phyloP scores from a whole-genome alignment of 2,329 filamentous ascomycete genomes.

The Aquanectria penicillioides region DNA sequence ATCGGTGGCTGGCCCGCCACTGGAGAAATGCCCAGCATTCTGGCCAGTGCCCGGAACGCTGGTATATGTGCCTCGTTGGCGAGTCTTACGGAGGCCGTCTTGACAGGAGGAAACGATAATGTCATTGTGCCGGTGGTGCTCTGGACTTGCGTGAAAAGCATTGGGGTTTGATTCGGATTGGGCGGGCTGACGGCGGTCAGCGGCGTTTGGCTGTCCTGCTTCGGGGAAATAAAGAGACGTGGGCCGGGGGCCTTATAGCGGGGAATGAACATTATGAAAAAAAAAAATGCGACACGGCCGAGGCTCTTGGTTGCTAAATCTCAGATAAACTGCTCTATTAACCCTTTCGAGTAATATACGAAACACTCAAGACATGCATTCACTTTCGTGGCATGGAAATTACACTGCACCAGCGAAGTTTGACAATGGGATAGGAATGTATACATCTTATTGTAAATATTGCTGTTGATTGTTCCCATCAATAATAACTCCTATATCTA shows the following conservation, averaged over 20 bases:
- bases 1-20: constrained; percentile 78
- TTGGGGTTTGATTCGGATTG: constrained; percentile 61
- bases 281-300: no score
- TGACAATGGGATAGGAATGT: not conserved
- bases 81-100: constrained; percentile 91
- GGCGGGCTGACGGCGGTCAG: not conserved
- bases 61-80: constrained; percentile 79
- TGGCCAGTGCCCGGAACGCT: constrained; percentile 69
- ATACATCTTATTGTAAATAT: not conserved
- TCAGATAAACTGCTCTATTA: no score
- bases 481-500: not conserved
- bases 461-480: not conserved
- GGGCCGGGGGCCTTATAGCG: no score
- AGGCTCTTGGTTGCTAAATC: no score
- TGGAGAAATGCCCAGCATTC: constrained; percentile 50
- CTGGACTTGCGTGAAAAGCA: constrained; percentile 89
- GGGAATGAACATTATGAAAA: no score
- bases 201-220: constrained; percentile 25
- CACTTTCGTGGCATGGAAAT: no score
- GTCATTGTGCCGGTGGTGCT: constrained; percentile 93
- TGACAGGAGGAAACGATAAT: constrained; percentile 98
- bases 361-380: no score
- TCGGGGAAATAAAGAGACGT: constrained; percentile 21
- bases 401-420: no score
- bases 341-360: no score